Conservation (phyloP, 768 basidiomycete species). For the Suillus luteus region DNA sequence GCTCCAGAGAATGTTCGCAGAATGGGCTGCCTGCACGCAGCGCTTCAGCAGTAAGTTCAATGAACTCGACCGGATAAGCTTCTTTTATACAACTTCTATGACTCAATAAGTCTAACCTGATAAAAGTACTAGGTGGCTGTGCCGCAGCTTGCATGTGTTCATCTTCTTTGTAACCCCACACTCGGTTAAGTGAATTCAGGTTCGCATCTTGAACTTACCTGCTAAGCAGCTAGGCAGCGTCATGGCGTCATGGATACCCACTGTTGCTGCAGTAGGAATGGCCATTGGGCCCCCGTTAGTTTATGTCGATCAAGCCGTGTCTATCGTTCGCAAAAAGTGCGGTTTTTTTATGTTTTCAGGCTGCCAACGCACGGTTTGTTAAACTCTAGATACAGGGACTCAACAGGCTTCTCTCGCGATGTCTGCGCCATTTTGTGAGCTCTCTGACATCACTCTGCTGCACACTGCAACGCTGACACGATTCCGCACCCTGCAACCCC, state of each 20-base stretch:
- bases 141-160: background rate
- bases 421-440: slow-evolving; percentile 81
- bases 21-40: slow-evolving; percentile 2
- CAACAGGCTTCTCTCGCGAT: slow-evolving; percentile 85
- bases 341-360: slow-evolving; percentile 21
- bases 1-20: slow-evolving; percentile 2
- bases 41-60: slow-evolving; percentile 5
- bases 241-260: slow-evolving; percentile 64
- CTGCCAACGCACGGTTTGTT: slow-evolving; percentile 11
- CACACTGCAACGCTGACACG: slow-evolving; percentile 16
- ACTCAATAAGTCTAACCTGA: slow-evolving; percentile 9
- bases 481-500: slow-evolving; percentile 15
- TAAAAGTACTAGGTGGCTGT: slow-evolving; percentile 1
- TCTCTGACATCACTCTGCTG: slow-evolving; percentile 1
- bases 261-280: slow-evolving; percentile 74
- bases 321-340: slow-evolving; percentile 78
- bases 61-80: background rate
- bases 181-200: slow-evolving; percentile 1
- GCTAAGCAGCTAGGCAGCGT: slow-evolving; percentile 26
- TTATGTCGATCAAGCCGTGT: slow-evolving; percentile 79
- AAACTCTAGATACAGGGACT: slow-evolving; percentile 51
- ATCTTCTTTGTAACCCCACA: slow-evolving; percentile 6
- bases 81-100: slow-evolving; percentile 1
- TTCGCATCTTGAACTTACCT: background rate
- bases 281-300: slow-evolving; percentile 83